Evolutionary conservation across 2,329 filamentous ascomycete species (phyloP), one percentile per base, ranked within the genome.

Genomic region (Lojkania enalia): DNA sequence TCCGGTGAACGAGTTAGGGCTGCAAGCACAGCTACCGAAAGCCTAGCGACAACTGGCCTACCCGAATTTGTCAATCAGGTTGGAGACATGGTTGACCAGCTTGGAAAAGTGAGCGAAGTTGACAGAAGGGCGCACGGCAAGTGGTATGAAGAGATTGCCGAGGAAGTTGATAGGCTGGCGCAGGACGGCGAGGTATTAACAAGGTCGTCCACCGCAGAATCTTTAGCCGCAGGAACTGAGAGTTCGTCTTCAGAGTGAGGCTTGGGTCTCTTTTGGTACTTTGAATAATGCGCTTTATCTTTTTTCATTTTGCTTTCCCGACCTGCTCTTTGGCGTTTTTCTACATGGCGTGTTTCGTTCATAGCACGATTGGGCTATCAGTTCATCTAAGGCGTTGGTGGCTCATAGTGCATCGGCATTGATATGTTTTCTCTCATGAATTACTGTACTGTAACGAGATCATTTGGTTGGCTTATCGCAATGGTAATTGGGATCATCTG

Each of bases 41-140:
- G 81, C 46, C 76, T 91, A 5, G 85, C 85, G 0, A 78, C 79
- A 2, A 77, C 87, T 14, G 87, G 87, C 0, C 70, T 91, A 44
- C 84, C 84, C 0, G 87, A 91, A 67, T 90, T 90, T 63, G 83
- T 86, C 13, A 79, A 81, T 20, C 81, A 79, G 48, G 82, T 90
- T 12, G 77, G 84, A 21, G 81, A 82, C 37, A 84, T 90, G 55
- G 83, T 87, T 5, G 85, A 88, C 23, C 76, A 85, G 60, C 71
- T 90, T 48, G 77, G 80, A 31, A 79, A 79, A 61, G 77, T 90
- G 3, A 83, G 84, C 12, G 73, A 73, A 3, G 83, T 90, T 4
- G 87, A 90, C 62, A 77, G 84, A 51, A 83, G 81, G 49, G 78
- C 82, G 5, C 87, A 90, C 66, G 81, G 81, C 11, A 61, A 72